Evolutionary conservation across 306 rosid genomes (phyloP).

Genomic region (Castanospermum australe): DNA sequence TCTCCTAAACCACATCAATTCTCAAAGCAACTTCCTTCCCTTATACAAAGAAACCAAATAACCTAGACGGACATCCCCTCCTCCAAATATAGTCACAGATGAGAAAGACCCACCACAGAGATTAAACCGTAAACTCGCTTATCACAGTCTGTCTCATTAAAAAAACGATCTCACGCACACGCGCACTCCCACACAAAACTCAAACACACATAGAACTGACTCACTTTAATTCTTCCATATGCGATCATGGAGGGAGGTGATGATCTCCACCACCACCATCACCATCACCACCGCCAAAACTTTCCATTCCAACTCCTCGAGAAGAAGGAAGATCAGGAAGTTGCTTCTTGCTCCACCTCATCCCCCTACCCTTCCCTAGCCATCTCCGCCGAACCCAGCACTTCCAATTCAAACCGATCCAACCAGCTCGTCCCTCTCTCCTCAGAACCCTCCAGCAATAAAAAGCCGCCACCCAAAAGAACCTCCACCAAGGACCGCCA

Average conservation of each 20-base stretch:
- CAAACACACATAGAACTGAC: neutral
- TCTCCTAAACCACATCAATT: conserved; percentile 23
- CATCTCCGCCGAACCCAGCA: conserved; percentile 44
- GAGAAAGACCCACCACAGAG: conserved; percentile 38
- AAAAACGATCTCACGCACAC: neutral
- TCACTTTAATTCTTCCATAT: conserved; percentile 7
- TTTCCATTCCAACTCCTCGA: conserved; percentile 90
- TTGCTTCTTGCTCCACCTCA: conserved; percentile 61
- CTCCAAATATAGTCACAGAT: conserved; percentile 33
- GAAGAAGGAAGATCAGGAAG: conserved; percentile 75
- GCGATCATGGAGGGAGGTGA: conserved; percentile 91
- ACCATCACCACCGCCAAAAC: conserved; percentile 57
- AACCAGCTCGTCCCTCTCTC: conserved; percentile 13
- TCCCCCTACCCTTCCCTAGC: conserved; percentile 57
- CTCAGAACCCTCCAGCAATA: conserved; percentile 54
- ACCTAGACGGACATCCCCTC: conserved; percentile 18
- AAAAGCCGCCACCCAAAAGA: conserved; percentile 68
- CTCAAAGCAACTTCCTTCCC: conserved; percentile 37
- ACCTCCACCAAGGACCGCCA: conserved; percentile 91
- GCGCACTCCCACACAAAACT: neutral
- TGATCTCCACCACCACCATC: conserved; percentile 52
- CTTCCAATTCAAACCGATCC: conserved; percentile 24
- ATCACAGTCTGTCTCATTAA: conserved; percentile 29
- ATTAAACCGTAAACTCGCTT: conserved; percentile 35
- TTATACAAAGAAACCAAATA: conserved; percentile 8